Base-by-base conservation (phyloP, 2,329 filamentous ascomycete genomes). In the Rugonectria rugulosa region DNA sequence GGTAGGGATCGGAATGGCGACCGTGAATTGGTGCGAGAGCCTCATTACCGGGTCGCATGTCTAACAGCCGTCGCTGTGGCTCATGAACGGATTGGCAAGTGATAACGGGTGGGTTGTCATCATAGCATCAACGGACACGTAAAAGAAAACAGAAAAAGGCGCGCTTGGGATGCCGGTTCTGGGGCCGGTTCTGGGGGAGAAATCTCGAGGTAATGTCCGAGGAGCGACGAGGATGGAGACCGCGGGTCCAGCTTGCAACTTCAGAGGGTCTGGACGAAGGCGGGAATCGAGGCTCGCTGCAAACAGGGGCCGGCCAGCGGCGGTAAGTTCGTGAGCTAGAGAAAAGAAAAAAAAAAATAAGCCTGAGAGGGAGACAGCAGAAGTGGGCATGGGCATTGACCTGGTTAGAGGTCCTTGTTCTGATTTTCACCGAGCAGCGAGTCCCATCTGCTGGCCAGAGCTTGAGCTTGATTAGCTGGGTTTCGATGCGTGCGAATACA, bases 71-170 rank as follows among this genome's bases (percentile, higher is more conserved):
- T 24, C 15, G 20, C 19, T 14, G 12, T n/a, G 19, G 19, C 11
- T 31, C 12, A 20, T 41, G 7, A 17, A 23, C n/a, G 37, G 50
- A 62, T 44, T 56, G 50, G 44, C 65, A 59, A 65, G 62, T 60
- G 65, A 66, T 62, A 68, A 49, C 57, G 41, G 44, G 63, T 65
- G 62, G 63, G 60, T 62, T 64, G 60, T 65, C 57, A 64, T 63
- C 56, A 58, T 49, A 58, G 37, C 34, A n/a, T 41, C 43, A 54
- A 46, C 15, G 36, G 38, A 64, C 63, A 68, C 63, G 65, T 66
- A 68, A 68, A 64, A 61, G 62, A 66, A 66, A 65, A 57, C 15
- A 56, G 19, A 24, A 40, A 63, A 64, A 56, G 52, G 53, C 62
- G 64, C 64, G 59, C 38, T 43, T 67, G 53, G 60, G 53, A 49